Evolutionary conservation across 768 basidiomycete species (phyloP).

Genomic region (Boletus fagicola): DNA sequence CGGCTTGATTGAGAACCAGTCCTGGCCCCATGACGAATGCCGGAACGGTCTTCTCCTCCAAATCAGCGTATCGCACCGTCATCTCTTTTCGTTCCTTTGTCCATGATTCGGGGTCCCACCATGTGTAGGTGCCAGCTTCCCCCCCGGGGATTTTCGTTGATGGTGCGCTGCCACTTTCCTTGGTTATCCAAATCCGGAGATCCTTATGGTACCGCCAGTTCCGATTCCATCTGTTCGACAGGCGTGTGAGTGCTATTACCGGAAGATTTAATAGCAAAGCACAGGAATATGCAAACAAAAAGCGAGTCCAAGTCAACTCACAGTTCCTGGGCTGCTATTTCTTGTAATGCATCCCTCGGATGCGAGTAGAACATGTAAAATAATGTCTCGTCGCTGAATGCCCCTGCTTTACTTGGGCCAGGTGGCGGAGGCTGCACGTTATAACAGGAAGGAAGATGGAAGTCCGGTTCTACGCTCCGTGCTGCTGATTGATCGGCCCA

Average conservation of each 20-base stretch:
- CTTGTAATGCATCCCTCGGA: slow-evolving; percentile 89
- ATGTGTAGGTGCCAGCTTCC: slow-evolving; percentile 87
- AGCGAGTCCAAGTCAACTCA: slow-evolving; percentile 44
- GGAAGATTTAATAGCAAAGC: neutral
- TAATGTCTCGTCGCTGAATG: slow-evolving; percentile 93
- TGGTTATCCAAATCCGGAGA: slow-evolving; percentile 78
- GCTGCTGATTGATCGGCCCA: slow-evolving; percentile 91
- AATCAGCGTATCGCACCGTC: slow-evolving; percentile 69
- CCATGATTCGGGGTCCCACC: slow-evolving; percentile 85
- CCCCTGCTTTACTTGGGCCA: slow-evolving; percentile 72
- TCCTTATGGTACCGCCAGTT: slow-evolving; percentile 98
- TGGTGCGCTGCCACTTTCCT: slow-evolving; percentile 76
- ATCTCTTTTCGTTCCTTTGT: slow-evolving; percentile 75
- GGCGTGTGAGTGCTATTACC: slow-evolving; percentile 5
- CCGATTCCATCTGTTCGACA: slow-evolving; percentile 69
- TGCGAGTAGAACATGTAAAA: slow-evolving; percentile 98
- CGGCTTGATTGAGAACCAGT: slow-evolving; percentile 39
- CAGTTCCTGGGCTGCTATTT: slow-evolving; percentile 94
- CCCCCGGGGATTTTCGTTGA: slow-evolving; percentile 77
- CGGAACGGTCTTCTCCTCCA: slow-evolving; percentile 70
- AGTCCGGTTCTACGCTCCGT: slow-evolving; percentile 87
- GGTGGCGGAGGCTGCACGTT: slow-evolving; percentile 87
- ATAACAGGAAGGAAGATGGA: slow-evolving; percentile 87
- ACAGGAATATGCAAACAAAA: slow-evolving; percentile 7
- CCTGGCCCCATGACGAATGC: slow-evolving; percentile 56